Conservation (phyloP, 495 filamentous ascomycete genomes). For the Glarea lozoyensis region DNA sequence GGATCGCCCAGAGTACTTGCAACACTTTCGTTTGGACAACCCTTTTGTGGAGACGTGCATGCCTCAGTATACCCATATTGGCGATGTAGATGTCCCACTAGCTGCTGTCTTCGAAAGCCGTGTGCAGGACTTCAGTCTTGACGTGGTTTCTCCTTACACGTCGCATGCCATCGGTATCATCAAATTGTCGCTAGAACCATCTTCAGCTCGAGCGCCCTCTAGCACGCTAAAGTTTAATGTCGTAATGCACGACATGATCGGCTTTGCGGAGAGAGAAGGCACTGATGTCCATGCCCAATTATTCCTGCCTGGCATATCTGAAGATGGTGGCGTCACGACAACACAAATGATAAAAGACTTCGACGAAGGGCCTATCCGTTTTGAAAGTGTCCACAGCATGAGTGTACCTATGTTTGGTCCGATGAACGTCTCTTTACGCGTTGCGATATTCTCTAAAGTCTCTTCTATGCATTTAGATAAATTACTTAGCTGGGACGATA, state of each 20-base stretch:
- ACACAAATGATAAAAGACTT: conserved; percentile 93
- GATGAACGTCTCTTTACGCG: conserved; percentile 62
- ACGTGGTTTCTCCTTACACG: conserved; percentile 88
- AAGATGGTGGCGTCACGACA: conserved; percentile 83
- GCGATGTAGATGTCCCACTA: conserved; percentile 88
- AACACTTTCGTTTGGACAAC: conserved; percentile 67
- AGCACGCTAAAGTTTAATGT: conserved; percentile 97
- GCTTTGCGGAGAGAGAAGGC: conserved; percentile 93
- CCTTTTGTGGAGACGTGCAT: conserved; percentile 86
- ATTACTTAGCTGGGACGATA: conserved; percentile 97
- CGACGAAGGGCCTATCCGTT: conserved; percentile 87
- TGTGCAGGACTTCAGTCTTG: conserved; percentile 87
- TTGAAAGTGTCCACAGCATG: conserved; percentile 98
- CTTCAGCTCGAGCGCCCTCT: conserved; percentile 83
- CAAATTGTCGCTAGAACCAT: conserved; percentile 84
- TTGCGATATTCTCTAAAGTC: conserved; percentile 90
- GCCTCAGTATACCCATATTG: conserved; percentile 85
- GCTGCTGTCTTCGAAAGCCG: conserved; percentile 91
- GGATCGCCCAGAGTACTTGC: conserved; percentile 86
- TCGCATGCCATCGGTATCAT: conserved; percentile 82
- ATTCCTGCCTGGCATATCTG: conserved; percentile 85
- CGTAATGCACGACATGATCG: conserved; percentile 94
- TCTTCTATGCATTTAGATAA: conserved; percentile 94
- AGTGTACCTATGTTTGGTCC: conserved; percentile 84
- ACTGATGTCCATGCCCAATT: conserved; percentile 94